Evolutionary conservation across 192 early-diverging fungal genomes (phyloP).

Genomic region (Umbelopsis sp.): DNA sequence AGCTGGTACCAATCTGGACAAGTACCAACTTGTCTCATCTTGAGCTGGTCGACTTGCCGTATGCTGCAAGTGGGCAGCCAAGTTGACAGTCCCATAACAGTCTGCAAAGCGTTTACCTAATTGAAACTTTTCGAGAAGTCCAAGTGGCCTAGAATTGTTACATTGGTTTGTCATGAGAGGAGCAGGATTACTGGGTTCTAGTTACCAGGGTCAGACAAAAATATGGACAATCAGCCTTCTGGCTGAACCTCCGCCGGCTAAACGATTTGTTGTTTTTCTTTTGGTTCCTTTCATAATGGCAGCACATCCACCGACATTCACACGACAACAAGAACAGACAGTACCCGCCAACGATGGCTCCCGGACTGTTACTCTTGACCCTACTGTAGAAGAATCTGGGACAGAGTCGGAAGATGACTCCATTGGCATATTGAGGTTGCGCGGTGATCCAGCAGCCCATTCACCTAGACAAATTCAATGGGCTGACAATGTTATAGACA

Average conservation of each 20-base stretch:
- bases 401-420: conserved; percentile 18
- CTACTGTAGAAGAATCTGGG: conserved; percentile 17
- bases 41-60: background rate
- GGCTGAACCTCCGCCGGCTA: background rate
- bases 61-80: conserved; percentile 17
- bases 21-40: conserved; percentile 3
- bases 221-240: background rate
- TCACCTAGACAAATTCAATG: conserved; percentile 56
- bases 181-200: background rate
- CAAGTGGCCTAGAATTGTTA: conserved; percentile 10
- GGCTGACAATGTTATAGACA: conserved; percentile 67
- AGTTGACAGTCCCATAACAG: conserved; percentile 29
- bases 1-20: conserved; percentile 22
- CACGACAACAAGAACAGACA: conserved; percentile 6
- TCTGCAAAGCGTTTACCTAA: conserved; percentile 22
- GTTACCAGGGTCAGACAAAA: background rate
- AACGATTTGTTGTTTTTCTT: background rate
- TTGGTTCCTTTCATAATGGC: background rate
- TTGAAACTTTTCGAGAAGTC: conserved; percentile 36
- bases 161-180: background rate
- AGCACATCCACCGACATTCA: background rate
- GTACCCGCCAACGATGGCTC: conserved; percentile 36
- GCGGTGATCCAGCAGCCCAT: conserved; percentile 46
- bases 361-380: conserved; percentile 36
- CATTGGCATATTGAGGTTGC: conserved; percentile 50